Percentiles rank a stretch among this genome's conserved stretches.
Conservation (phyloP, 768 basidiomycete species). For the Collybia mongolica region DNA sequence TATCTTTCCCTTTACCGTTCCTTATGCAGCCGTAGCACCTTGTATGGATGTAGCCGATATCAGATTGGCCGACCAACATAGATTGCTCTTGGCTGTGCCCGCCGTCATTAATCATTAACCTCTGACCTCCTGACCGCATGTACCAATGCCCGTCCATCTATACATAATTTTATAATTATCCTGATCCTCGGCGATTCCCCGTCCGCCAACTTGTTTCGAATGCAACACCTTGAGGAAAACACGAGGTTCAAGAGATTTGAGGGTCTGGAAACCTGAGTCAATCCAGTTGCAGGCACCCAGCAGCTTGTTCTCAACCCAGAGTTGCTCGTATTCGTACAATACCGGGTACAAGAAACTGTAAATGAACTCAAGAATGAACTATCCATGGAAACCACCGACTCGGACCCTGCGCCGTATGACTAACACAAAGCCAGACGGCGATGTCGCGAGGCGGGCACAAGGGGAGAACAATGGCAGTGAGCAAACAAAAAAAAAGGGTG, state of each 20-base stretch:
- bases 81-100: no score
- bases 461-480: slow-evolving; percentile 1
- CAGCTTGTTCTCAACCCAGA: not conserved
- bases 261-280: not conserved
- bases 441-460: not conserved
- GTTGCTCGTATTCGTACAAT: not conserved
- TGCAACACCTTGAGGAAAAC: slow-evolving; percentile 8
- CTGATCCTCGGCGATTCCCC: not conserved
- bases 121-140: not conserved
- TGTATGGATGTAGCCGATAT: no score
- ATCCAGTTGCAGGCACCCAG: not conserved
- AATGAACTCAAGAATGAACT: no score
- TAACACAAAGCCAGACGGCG: not conserved
- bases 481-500: slow-evolving; percentile 7
- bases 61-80: no score
- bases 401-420: slow-evolving; percentile 3
- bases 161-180: not conserved
- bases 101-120: not conserved
- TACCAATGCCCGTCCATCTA: not conserved
- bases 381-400: slow-evolving; percentile 4
- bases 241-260: slow-evolving; percentile 4
- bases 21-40: no score
- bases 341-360: not conserved
- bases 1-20: not conserved
- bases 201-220: not conserved